These are phyloP conservation scores for Chytriomyces confervae DNA, from an alignment of 192 early-diverging fungal genomes.

Conservation along the genomic window DNA sequence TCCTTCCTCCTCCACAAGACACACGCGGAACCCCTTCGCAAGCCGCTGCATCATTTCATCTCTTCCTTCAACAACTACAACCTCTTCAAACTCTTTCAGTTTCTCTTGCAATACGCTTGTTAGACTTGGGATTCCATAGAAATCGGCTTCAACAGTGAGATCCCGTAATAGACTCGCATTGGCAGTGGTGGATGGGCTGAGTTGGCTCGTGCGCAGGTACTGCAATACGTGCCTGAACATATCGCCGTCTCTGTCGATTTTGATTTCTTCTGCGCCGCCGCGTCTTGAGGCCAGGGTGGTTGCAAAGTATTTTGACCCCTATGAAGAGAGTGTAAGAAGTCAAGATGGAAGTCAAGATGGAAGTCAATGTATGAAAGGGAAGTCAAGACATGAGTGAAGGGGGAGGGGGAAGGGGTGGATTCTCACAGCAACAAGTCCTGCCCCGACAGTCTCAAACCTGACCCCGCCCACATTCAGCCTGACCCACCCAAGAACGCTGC, in stretches of 20 bases:
- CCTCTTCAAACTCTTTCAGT: conserved; percentile 10
- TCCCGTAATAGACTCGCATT: conserved; percentile 20
- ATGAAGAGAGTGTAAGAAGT: background rate
- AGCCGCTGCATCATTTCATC: conserved; percentile 22
- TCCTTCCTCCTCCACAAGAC: conserved; percentile 17
- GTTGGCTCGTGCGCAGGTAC: background rate
- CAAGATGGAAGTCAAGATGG: no score
- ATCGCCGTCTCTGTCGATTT: background rate
- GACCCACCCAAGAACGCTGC: conserved; percentile 19
- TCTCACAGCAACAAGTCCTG: conserved; percentile 5
- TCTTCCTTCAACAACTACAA: conserved; percentile 17
- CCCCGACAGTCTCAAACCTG: conserved; percentile 9
- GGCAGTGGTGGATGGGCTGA: background rate
- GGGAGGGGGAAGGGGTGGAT: background rate
- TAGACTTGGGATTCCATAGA: conserved; percentile 23
- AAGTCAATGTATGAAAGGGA: background rate
- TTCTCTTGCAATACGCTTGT: conserved; percentile 1
- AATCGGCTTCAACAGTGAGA: conserved; percentile 22
- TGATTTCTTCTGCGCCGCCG: background rate
- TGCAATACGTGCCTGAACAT: background rate
- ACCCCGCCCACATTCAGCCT: conserved; percentile 31
- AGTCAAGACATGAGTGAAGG: background rate
- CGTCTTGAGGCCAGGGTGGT: background rate
- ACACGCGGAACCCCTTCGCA: conserved; percentile 21
- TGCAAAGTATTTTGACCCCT: background rate